Percentiles rank a stretch among this genome's conserved stretches.
These are phyloP conservation scores for Zopfochytrium polystomum DNA, from an alignment of 371 early-diverging fungal genomes.

Conservation along the genomic window DNA sequence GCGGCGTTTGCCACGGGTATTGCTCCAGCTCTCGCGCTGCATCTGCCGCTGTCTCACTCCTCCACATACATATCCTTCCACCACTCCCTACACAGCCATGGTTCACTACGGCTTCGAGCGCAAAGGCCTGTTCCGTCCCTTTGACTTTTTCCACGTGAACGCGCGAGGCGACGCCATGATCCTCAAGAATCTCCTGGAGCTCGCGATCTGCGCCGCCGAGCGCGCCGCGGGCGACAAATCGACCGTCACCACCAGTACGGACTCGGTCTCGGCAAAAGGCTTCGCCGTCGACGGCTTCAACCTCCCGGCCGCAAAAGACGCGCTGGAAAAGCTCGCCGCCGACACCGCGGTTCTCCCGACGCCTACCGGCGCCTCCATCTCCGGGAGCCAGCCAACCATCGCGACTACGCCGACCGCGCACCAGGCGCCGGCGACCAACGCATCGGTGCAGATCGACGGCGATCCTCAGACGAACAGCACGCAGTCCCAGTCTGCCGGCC, in stretches of 20 bases:
- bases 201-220: conserved; percentile 24
- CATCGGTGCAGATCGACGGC: background rate
- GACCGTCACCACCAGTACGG: no score
- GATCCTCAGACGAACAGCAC: background rate
- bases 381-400: background rate
- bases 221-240: no score
- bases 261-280: no score
- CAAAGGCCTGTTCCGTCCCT: conserved; percentile 24
- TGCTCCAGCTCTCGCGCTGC: background rate
- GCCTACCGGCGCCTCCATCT: conserved; percentile 2
- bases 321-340: no score
- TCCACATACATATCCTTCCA: background rate
- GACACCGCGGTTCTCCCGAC: background rate
- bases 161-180: conserved; percentile 34
- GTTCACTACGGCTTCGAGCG: conserved; percentile 27
- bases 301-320: conserved; percentile 1
- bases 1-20: conserved; percentile 28
- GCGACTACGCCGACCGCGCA: background rate
- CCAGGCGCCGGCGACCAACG: conserved; percentile 8
- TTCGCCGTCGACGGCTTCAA: conserved; percentile 8
- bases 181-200: conserved; percentile 22
- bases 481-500: background rate
- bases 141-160: conserved; percentile 35
- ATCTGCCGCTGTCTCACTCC: background rate
- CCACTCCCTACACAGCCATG: conserved; percentile 15